Conservation (phyloP, 768 basidiomycete genomes). For the Obba rivulosa region DNA sequence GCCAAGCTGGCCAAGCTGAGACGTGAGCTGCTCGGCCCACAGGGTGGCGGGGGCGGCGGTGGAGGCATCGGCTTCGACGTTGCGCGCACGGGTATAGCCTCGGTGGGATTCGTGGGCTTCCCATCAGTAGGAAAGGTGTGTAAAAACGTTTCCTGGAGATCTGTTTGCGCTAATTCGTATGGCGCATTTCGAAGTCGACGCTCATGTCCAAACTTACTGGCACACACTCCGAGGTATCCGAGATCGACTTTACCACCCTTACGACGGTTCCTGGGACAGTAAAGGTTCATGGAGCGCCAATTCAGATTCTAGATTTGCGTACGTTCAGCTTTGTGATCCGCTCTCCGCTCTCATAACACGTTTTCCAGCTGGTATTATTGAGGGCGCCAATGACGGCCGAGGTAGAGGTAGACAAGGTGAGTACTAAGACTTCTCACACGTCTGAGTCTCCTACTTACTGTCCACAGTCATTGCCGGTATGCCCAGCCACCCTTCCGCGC, state of each 20-base stretch:
- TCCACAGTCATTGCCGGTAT: constrained; percentile 70
- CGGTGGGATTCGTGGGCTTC: constrained; percentile 89
- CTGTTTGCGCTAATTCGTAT: constrained; percentile 6
- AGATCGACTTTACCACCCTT: constrained; percentile 94
- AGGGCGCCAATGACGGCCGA: constrained; percentile 94
- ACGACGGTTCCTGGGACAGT: constrained; percentile 94
- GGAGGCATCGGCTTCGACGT: constrained; percentile 96
- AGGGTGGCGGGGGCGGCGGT: constrained; percentile 80
- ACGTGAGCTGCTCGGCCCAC: constrained; percentile 80
- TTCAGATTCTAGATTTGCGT: constrained; percentile 93
- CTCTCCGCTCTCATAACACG: constrained; percentile 14
- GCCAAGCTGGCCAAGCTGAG: constrained; percentile 97
- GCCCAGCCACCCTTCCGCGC: constrained; percentile 13
- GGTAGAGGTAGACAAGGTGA: constrained; percentile 91
- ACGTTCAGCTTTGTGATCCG: constrained; percentile 24
- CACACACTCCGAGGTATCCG: constrained; percentile 93
- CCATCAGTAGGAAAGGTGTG: constrained; percentile 91
- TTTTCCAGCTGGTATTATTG: constrained; percentile 85
- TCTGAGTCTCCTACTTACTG: neutral
- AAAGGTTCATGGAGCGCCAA: constrained; percentile 92
- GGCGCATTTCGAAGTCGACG: constrained; percentile 54
- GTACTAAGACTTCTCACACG: constrained; percentile 21
- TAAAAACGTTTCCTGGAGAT: neutral
- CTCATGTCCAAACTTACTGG: constrained; percentile 96
- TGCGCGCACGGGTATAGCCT: constrained; percentile 94